Base-by-base conservation (phyloP, 2,329 filamentous ascomycete species). In the Corniculantispora saksenae region DNA sequence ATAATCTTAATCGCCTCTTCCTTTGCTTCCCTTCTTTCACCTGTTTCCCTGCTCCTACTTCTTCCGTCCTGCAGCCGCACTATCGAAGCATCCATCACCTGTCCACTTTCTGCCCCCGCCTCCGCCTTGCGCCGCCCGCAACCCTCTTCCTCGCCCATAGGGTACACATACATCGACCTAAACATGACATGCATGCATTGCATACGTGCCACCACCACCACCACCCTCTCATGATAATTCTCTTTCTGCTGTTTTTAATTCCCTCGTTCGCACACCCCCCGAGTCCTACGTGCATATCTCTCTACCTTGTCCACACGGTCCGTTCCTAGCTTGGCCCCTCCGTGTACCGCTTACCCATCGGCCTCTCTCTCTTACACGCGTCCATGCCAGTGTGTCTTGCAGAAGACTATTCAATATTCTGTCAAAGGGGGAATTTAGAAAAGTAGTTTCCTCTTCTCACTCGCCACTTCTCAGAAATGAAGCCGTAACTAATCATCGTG, bases 291-390 rank as follows among this genome's bases (percentile, higher is more conserved):
- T 48, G 60, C 60, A 63, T 27, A 48, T 47, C 12, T 8, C 8
- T 47, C 12, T 8, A 6, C 5, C 45, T n/a, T 10, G 17, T 21
- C 47, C 58, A 51, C 47, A 29, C 47, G 58, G 58, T 61, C 58
- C 58, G 58, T 61, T 61, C 58, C 51, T 45, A 47, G 60, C 38
- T n/a, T 48, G 19, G 47, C 47, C 19, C 25, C 15, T 29, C 23
- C n/a, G n/a, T n/a, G n/a, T n/a, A n/a, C n/a, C n/a, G 7, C 3
- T 17, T 45, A 19, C 25, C 43, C 8, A 9, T 1, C 32, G 19
- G 12, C 12, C 15, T 19, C 35, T 12, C 21, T 43, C 15, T 38
- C 21, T 61, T 61, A 38, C 25, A 61, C 32, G 27, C 29, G 27
- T 38, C 29, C 45, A 60, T 50, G 19, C 45, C 55, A 58, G 55